These are phyloP conservation scores for Aspergillus felis DNA, from an alignment of 2,329 filamentous ascomycete species.

Conservation along the genomic window DNA sequence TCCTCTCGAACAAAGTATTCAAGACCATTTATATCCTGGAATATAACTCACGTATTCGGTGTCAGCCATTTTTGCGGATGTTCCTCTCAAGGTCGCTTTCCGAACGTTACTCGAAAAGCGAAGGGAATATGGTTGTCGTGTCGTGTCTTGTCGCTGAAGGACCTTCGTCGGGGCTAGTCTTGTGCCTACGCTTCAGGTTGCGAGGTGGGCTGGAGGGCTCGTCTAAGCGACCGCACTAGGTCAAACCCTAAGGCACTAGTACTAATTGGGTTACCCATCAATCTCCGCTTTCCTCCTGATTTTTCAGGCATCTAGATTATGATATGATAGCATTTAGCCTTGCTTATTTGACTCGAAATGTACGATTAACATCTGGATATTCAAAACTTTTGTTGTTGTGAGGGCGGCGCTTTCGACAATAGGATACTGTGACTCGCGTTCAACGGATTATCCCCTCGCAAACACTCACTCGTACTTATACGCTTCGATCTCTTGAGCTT, in stretches of 20 bases:
- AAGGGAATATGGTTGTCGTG: slow-evolving; percentile 37
- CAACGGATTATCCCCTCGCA: background rate
- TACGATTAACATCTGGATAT: background rate
- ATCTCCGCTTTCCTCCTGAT: slow-evolving; percentile 6
- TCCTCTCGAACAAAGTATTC: background rate
- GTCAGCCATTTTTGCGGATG: slow-evolving; percentile 75
- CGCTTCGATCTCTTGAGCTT: background rate
- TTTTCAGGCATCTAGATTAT: background rate
- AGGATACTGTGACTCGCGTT: background rate
- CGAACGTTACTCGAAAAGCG: slow-evolving; percentile 46
- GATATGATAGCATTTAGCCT: background rate
- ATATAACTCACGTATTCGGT: slow-evolving; percentile 71
- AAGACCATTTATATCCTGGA: background rate
- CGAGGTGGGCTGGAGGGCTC: slow-evolving; percentile 36
- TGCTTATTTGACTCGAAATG: background rate
- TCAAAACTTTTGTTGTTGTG: background rate
- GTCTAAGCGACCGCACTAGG: slow-evolving; percentile 42
- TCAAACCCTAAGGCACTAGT: slow-evolving; percentile 37
- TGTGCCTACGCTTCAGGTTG: slow-evolving; percentile 26
- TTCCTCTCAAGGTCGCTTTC: slow-evolving; percentile 43
- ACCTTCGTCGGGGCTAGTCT: slow-evolving; percentile 24
- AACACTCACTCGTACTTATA: background rate
- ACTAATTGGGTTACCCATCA: slow-evolving; percentile 15
- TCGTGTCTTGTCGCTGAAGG: slow-evolving; percentile 37
- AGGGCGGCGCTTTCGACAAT: background rate